phyloP scores from a whole-genome alignment of 176 grass and related monocot species.

The Eleusine indica region DNA sequence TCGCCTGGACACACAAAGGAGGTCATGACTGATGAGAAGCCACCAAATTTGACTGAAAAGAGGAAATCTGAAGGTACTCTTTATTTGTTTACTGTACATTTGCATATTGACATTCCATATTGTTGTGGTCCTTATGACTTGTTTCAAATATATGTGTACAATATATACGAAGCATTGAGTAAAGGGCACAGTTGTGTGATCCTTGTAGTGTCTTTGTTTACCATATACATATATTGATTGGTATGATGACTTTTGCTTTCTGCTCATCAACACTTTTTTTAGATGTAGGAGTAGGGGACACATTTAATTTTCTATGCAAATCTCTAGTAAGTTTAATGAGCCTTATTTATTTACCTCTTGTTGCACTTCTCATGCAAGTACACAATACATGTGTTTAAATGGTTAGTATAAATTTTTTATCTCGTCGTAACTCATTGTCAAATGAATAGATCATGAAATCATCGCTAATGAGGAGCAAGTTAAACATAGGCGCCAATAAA shows the following conservation, averaged over 20 bases:
- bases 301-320: not conserved
- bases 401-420: not conserved
- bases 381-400: not conserved
- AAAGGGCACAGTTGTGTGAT: conserved; percentile 3
- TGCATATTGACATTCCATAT: not conserved
- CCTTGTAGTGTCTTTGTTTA: not conserved
- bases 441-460: conserved; percentile 49
- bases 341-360: not conserved
- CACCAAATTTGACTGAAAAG: conserved; percentile 56
- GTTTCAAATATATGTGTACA: too few relatives aligned
- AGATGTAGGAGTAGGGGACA: not conserved
- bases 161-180: too few relatives aligned
- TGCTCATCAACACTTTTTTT: not conserved
- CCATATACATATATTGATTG: conserved; percentile 24
- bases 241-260: conserved; percentile 7
- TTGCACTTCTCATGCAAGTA: conserved; percentile 9
- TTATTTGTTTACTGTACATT: not conserved
- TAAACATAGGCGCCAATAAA: conserved; percentile 59
- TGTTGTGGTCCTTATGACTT: too few relatives aligned
- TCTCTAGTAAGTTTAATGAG: not conserved
- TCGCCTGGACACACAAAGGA: conserved; percentile 41
- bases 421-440: conserved; percentile 27
- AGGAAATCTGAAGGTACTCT: conserved; percentile 76
- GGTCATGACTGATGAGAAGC: conserved; percentile 42
- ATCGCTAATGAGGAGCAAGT: conserved; percentile 43